Conservation (phyloP, 2,329 filamentous ascomycete genomes). For the Shiraia bambusicola region DNA sequence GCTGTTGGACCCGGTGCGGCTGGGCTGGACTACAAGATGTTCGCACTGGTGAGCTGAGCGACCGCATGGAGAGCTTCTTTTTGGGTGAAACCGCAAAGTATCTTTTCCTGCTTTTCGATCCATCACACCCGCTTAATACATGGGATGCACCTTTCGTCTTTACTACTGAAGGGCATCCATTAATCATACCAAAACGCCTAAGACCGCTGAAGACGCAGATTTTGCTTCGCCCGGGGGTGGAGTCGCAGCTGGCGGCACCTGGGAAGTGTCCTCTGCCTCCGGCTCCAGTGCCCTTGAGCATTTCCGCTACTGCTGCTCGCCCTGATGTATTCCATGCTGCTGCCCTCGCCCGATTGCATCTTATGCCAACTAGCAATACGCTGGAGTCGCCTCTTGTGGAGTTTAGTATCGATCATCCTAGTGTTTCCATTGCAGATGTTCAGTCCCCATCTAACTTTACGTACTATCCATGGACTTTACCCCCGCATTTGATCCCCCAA, state of each 20-base stretch:
- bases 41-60: constrained; percentile 73
- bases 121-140: constrained; percentile 81
- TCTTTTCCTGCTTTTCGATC: constrained; percentile 86
- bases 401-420: constrained; percentile 56
- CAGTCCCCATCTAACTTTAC: constrained; percentile 73
- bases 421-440: constrained; percentile 56
- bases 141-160: constrained; percentile 89
- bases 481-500: constrained; percentile 68
- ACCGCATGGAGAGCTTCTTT: constrained; percentile 99
- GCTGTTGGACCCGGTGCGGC: constrained; percentile 88
- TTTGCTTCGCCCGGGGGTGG: too few species aligned
- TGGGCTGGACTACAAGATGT: constrained; percentile 77
- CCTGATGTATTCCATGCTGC: constrained; percentile 86
- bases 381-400: constrained; percentile 59
- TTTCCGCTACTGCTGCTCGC: constrained; percentile 78
- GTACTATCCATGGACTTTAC: constrained; percentile 91
- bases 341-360: constrained; percentile 77
- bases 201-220: too few species aligned
- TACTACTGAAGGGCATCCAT: constrained; percentile 91
- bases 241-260: constrained; percentile 33
- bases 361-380: constrained; percentile 63
- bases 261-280: constrained; percentile 69
- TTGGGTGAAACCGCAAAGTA: constrained; percentile 96
- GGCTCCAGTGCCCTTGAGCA: constrained; percentile 62
- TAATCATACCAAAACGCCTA: constrained; percentile 68